Evolutionary conservation across 257 asterid genomes (phyloP).

Genomic region (Thymus mandschuricus): DNA sequence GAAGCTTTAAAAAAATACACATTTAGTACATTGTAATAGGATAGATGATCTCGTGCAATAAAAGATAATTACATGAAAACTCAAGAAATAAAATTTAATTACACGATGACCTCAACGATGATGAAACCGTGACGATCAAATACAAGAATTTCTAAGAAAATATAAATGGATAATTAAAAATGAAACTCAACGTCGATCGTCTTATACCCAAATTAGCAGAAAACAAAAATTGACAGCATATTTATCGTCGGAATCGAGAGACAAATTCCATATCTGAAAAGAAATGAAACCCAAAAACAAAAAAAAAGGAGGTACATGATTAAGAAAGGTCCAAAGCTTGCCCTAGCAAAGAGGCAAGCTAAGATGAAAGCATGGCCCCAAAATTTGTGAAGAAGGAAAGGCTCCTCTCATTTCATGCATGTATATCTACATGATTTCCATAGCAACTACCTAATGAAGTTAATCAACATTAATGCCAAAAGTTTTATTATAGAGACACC

Average conservation of each 20-base stretch:
- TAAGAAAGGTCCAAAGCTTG: constrained; percentile 41
- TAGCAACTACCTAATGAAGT: constrained; percentile 35
- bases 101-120: constrained; percentile 22
- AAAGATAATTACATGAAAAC: background rate
- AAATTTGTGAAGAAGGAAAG: background rate
- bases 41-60: too few relatives aligned
- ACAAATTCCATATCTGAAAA: constrained; percentile 22
- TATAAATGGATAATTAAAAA: background rate
- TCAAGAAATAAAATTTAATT: background rate
- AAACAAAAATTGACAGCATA: constrained; percentile 3
- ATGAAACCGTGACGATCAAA: constrained; percentile 33
- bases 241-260: background rate
- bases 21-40: too few relatives aligned
- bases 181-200: background rate
- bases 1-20: too few relatives aligned
- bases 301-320: constrained; percentile 25
- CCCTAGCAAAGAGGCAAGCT: constrained; percentile 55
- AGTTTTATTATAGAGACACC: constrained; percentile 34
- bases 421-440: constrained; percentile 16
- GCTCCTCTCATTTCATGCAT: constrained; percentile 21
- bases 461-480: constrained; percentile 49
- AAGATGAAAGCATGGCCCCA: constrained; percentile 44
- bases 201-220: constrained; percentile 12
- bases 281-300: background rate
- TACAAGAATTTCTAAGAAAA: background rate